These are phyloP conservation scores for Corynascus novoguineensis DNA, from an alignment of 495 filamentous ascomycete species.

Conservation along the genomic window DNA sequence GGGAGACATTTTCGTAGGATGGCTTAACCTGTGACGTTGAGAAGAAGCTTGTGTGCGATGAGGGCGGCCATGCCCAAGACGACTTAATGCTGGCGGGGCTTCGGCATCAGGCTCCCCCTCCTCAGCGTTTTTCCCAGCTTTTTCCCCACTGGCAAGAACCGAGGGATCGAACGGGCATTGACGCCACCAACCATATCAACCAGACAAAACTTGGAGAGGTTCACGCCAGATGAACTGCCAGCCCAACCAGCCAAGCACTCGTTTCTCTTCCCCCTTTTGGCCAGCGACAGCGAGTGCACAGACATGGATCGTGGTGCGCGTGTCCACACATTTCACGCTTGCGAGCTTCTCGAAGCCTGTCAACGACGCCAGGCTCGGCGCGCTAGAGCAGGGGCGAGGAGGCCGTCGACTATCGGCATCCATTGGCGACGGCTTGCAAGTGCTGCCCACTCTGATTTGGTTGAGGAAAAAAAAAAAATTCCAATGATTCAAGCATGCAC, in stretches of 20 bases:
- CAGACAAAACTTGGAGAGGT: constrained; percentile 22
- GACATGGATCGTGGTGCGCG: constrained; percentile 1
- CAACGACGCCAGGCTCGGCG: background rate
- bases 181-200: constrained; percentile 16
- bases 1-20: background rate
- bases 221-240: constrained; percentile 24
- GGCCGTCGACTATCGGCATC: too few species aligned
- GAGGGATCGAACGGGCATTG: constrained; percentile 5
- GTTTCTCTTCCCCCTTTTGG: constrained; percentile 2
- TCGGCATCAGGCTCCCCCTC: constrained; percentile 6
- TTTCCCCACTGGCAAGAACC: constrained; percentile 19
- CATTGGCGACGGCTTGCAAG: too few species aligned
- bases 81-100: constrained; percentile 3
- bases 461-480: too few species aligned
- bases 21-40: background rate
- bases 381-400: background rate
- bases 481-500: background rate
- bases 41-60: constrained; percentile 1
- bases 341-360: background rate
- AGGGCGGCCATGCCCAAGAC: constrained; percentile 8
- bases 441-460: too few species aligned
- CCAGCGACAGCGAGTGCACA: constrained; percentile 13
- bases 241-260: constrained; percentile 10
- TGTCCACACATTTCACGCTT: background rate
- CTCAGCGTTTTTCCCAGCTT: background rate